Evolutionary conservation across 805 yeast species (phyloP).

Genomic region (Wickerhamiella lipophila): DNA sequence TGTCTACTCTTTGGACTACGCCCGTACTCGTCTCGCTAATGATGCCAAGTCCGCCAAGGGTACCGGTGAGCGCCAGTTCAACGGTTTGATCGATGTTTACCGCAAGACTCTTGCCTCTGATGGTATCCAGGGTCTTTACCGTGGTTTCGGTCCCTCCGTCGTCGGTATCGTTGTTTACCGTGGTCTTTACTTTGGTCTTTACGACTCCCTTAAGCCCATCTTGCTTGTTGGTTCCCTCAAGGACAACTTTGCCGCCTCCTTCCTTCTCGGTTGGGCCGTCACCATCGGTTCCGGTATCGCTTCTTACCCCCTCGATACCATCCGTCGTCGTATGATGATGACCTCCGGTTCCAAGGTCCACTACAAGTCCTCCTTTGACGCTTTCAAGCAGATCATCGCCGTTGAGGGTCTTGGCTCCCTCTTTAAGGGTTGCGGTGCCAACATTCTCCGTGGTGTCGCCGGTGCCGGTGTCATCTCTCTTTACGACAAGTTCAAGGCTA

Average conservation of each 20-base stretch:
- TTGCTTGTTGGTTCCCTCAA: conserved; percentile 80
- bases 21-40: conserved; percentile 95
- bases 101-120: conserved; percentile 84
- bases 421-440: conserved; percentile 98
- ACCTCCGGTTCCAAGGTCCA: conserved; percentile 91
- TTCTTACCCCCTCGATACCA: conserved; percentile 94
- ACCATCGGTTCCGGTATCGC: conserved; percentile 95
- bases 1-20: conserved; percentile 90
- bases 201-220: conserved; percentile 87
- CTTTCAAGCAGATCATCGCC: conserved; percentile 76
- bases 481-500: conserved; percentile 88
- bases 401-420: conserved; percentile 81
- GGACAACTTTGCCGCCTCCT: conserved; percentile 82
- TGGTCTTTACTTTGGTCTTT: conserved; percentile 94
- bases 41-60: conserved; percentile 69
- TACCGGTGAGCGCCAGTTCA: conserved; percentile 81
- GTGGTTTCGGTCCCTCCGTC: conserved; percentile 97
- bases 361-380: conserved; percentile 85
- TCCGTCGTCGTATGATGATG: conserved; percentile 99
- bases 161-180: conserved; percentile 93
- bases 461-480: conserved; percentile 96
- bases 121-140: conserved; percentile 93
- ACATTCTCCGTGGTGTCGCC: conserved; percentile 97
- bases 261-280: conserved; percentile 89
- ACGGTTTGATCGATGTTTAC: conserved; percentile 90